Base-by-base conservation (phyloP, 139 green algal species). In the Nannochloris sp. region DNA sequence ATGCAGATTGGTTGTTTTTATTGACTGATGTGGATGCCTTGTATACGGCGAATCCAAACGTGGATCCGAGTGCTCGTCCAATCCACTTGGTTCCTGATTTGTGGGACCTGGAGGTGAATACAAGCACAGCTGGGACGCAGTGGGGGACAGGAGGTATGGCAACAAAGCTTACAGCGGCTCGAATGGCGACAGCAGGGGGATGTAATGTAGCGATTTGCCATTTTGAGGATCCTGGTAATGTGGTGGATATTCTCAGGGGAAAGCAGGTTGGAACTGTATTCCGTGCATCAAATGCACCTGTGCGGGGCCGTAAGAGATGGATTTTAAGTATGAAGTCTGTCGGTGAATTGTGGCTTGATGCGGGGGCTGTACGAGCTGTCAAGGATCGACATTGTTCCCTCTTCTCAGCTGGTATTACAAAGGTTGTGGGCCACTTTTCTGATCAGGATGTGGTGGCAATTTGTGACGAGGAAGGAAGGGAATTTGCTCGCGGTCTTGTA, bases 81-180 rank as follows among this genome's bases (percentile, higher is more conserved):
- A 90, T 94, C 48, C 82, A 84, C 24, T 78, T 87, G 46, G 87
- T 95, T 7, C 68, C 78, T 16, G 84, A 95, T 67, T 72, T 95
- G n/a, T 18, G 14, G 8, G 46, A 23, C 12, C 27, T 44, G 44
- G 66, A 84, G 62, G 79, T 82, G 57, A 83, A 91, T 78, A 90
- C 81, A 34, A 75, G 48, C 46, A 83, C 68, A 2, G 48, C 5
- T 1, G 31, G 87, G 44, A 92, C 82, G 12, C 76, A 91, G 75
- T 96, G 86, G 81, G 90, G 90, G 54, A 96, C 90, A 1, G 90
- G 90, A 3, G 90, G 90, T 57, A 97, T 97, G 90, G 81, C 79
- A 24, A 97, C 90, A 48, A 97, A 97, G 79, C 79, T 97, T 14
- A 96, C 90, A 6, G 90, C 90, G 14, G 90, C 88, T 6, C 80